Evolutionary conservation across 2,329 filamentous ascomycete genomes (phyloP).

Genomic region (Magnaporthales sp.): DNA sequence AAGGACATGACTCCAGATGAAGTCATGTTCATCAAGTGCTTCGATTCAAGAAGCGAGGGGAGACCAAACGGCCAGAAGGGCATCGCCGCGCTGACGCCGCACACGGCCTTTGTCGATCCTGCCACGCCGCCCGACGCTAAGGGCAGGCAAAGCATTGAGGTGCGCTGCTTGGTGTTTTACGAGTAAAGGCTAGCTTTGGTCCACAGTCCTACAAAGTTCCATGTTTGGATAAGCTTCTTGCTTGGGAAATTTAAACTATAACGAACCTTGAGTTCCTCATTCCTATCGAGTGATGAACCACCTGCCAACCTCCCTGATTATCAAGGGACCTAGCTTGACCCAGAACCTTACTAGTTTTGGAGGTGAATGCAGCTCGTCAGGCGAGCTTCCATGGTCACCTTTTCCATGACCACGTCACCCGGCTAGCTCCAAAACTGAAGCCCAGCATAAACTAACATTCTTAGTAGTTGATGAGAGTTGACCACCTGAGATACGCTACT

Average conservation of each 20-base stretch:
- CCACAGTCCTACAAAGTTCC: not conserved
- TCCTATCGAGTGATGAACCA: not conserved
- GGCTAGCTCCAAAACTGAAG: not conserved
- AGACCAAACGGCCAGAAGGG: slow-evolving; percentile 26
- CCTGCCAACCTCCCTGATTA: not conserved
- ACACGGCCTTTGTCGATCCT: slow-evolving; percentile 48
- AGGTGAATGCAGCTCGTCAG: not conserved
- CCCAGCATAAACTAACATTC: not conserved
- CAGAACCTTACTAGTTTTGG: too few species aligned
- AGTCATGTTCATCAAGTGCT: slow-evolving; percentile 42
- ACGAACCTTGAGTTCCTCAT: not conserved
- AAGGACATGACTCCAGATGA: slow-evolving; percentile 57
- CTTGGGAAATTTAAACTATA: not conserved
- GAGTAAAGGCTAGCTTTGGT: slow-evolving; percentile 22
- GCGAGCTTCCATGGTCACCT: not conserved
- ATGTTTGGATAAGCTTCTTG: not conserved
- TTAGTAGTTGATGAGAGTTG: not conserved
- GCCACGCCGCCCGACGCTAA: slow-evolving; percentile 36
- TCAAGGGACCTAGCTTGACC: not conserved
- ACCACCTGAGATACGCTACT: not conserved
- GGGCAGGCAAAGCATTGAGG: slow-evolving; percentile 53
- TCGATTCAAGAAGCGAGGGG: slow-evolving; percentile 36
- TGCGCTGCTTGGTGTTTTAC: slow-evolving; percentile 54
- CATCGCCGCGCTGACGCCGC: slow-evolving; percentile 37
- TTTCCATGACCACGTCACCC: not conserved